phyloP scores from a whole-genome alignment of 805 yeast species.

The Nakazawaea peltata region DNA sequence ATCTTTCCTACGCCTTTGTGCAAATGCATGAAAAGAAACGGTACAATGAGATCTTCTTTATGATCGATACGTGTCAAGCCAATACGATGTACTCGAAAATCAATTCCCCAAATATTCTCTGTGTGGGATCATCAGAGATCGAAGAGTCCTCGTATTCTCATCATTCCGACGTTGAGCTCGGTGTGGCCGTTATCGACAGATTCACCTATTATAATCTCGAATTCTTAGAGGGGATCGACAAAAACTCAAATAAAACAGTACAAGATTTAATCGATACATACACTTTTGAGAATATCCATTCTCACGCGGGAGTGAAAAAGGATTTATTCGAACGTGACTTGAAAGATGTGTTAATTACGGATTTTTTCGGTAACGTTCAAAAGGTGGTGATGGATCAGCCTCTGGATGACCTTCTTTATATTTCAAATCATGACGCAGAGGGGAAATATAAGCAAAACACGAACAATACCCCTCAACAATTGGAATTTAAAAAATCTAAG shows the following conservation, averaged over 20 bases:
- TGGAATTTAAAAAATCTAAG: too few species aligned
- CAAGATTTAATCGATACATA: conserved; percentile 81
- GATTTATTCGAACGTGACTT: conserved; percentile 67
- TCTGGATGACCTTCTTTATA: conserved; percentile 39
- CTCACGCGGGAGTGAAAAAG: conserved; percentile 87
- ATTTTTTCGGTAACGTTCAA: conserved; percentile 91
- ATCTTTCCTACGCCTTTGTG: conserved; percentile 92
- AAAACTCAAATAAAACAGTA: conserved; percentile 65
- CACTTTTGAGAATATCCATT: conserved; percentile 78
- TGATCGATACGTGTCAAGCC: conserved; percentile 99
- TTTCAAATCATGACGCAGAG: conserved; percentile 24
- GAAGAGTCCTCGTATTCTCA: conserved; percentile 94
- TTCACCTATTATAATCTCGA: conserved; percentile 90
- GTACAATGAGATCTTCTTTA: conserved; percentile 90
- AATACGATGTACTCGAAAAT: conserved; percentile 93
- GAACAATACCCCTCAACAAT: too few species aligned
- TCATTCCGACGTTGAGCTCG: conserved; percentile 90
- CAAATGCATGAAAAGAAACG: conserved; percentile 96
- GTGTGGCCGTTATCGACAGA: conserved; percentile 96
- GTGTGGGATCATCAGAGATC: conserved; percentile 84
- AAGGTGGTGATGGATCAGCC: conserved; percentile 57
- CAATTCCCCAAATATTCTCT: conserved; percentile 85
- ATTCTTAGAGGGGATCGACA: conserved; percentile 72
- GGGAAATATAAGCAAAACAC: too few species aligned
- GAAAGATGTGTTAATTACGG: conserved; percentile 71